Base-by-base conservation (phyloP, 2,329 filamentous ascomycete species). In the Colletotrichum costaricense region DNA sequence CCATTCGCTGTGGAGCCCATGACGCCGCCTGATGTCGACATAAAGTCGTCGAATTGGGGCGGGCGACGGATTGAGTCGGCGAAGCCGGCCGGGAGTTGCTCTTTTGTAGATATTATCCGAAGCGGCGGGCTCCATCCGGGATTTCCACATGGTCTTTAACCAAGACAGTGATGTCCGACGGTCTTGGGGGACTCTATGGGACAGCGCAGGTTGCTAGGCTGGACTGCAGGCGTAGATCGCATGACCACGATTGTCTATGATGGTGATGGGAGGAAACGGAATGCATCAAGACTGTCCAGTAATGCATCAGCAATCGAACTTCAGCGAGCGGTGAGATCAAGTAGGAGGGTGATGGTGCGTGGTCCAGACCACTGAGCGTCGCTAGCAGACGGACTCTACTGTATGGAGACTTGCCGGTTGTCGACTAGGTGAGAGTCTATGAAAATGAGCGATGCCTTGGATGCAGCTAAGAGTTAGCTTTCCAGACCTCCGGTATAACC, bases 121-220 rank as follows among this genome's bases (percentile, higher is more conserved):
- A 33, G 14, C 26, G 33, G 26, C 35, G 14, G 24, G 57, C 28
- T 8, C n/a, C 38, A 49, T 49, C 19, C 9, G 24, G n/a, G 30
- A 63, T 72, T 69, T 33, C 28, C 35, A 63, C 58, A 72, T 63
- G 38, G 65, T 12, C 26, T n/a, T 30, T 59, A 58, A 33, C 65
- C 52, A 19, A 52, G 49, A 22, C 22, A 57, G 52, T 54, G 12
- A 56, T 12, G 16, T 30, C 19, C 14, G 16, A n/a, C 14, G 38
- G 38, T 14, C 38, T 22, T n/a, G 26, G 9, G 38, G 24, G 22
- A 35, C 49, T 54, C 28, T 8, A 38, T 11, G 14, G 42, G 66
- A 33, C 28, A 49, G 42, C 49, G 33, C 57, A 38, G 19, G 7
- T n/a, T 24, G 30, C 14, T 35, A 56, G 19, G 33, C 22, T 38